Conservation (phyloP, 1,284 basidiomycete genomes). For the Rhodotorula glutinis region DNA sequence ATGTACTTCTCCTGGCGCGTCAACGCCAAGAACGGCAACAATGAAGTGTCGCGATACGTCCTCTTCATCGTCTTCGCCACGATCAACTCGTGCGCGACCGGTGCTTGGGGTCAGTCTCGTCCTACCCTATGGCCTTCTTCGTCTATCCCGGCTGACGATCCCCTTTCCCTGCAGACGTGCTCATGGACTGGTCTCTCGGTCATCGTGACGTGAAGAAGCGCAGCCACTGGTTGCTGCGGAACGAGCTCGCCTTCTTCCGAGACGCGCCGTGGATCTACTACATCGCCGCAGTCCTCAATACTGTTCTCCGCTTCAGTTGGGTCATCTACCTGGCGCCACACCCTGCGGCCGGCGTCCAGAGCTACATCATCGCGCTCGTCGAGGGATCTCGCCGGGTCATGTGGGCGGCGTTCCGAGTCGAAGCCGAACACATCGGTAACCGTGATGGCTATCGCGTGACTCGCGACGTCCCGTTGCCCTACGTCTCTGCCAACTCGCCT, state of each 20-base stretch:
- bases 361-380: conserved; percentile 32
- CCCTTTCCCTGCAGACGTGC: conserved; percentile 17
- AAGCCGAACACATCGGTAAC: conserved; percentile 40
- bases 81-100: conserved; percentile 24
- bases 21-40: conserved; percentile 16
- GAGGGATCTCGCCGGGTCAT: conserved; percentile 37
- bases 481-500: conserved; percentile 26
- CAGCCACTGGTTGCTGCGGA: conserved; percentile 31
- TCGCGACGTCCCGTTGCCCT: conserved; percentile 36
- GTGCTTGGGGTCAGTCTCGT: conserved; percentile 30
- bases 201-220: conserved; percentile 24
- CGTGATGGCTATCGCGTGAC: conserved; percentile 38
- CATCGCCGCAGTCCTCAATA: conserved; percentile 35
- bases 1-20: conserved; percentile 35
- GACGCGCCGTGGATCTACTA: conserved; percentile 41
- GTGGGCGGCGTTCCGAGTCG: conserved; percentile 39
- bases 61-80: conserved; percentile 35
- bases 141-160: background rate
- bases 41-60: conserved; percentile 19
- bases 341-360: conserved; percentile 16
- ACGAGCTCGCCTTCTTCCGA: conserved; percentile 42
- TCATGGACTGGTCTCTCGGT: conserved; percentile 44
- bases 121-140: no score
- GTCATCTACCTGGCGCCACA: conserved; percentile 32
- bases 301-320: conserved; percentile 42